Conservation (phyloP, 2,329 filamentous ascomycete species). For the Pseudogymnoascus sp. region DNA sequence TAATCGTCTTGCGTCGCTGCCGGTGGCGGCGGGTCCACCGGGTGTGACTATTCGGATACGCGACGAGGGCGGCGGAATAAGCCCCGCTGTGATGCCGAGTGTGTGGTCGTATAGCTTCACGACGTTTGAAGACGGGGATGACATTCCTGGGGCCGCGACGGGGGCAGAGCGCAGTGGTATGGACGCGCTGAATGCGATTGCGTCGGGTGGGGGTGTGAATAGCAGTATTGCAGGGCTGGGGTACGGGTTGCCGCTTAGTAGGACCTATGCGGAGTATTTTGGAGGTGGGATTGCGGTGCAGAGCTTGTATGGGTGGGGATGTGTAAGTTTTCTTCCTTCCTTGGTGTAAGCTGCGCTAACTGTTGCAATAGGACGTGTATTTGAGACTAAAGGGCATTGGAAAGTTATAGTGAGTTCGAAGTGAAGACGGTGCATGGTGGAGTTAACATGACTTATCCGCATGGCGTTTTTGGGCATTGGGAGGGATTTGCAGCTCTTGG, state of each 20-base stretch:
- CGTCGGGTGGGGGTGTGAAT: constrained; percentile 57
- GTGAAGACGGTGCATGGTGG: neutral
- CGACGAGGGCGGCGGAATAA: constrained; percentile 90
- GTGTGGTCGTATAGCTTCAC: constrained; percentile 99
- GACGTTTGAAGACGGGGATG: constrained; percentile 65
- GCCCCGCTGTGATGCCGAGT: constrained; percentile 71
- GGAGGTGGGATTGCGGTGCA: constrained; percentile 93
- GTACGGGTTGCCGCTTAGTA: constrained; percentile 82
- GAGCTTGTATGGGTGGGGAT: constrained; percentile 87
- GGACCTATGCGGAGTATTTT: constrained; percentile 97
- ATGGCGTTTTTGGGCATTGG: neutral
- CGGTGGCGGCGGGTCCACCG: constrained; percentile 59
- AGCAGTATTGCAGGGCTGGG: constrained; percentile 88
- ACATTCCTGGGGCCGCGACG: constrained; percentile 36
- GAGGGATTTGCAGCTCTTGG: neutral
- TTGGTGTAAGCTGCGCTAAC: constrained; percentile 47
- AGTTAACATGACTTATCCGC: neutral
- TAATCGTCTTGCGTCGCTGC: constrained; percentile 38
- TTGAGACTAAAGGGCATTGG: constrained; percentile 57
- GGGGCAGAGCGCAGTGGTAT: constrained; percentile 41
- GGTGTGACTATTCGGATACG: constrained; percentile 93
- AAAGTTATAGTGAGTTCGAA: constrained; percentile 19
- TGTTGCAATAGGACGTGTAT: constrained; percentile 74
- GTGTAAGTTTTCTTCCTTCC: constrained; percentile 9
- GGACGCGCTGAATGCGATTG: constrained; percentile 69